Evolutionary conservation across 129 eudicot genomes (phyloP).

Genomic region (Centaurea solstitialis): DNA sequence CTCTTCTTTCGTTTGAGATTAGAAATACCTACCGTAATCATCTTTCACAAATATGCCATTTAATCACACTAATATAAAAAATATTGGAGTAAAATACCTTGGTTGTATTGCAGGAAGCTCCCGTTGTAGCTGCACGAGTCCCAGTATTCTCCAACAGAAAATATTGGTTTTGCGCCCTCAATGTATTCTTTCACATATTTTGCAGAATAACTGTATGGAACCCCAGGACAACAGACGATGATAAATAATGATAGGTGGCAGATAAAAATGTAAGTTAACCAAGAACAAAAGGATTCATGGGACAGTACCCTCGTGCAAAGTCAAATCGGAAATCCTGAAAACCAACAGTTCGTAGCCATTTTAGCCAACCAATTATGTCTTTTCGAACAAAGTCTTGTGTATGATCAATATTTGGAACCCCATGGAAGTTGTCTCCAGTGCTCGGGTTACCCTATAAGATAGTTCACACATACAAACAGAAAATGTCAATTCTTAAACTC

Average conservation of each 20-base stretch:
- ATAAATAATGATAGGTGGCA: not conserved
- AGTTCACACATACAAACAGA: not conserved
- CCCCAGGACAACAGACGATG: not conserved
- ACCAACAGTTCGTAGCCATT: slow-evolving; percentile 72
- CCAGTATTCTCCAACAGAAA: slow-evolving; percentile 80
- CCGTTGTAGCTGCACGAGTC: slow-evolving; percentile 78
- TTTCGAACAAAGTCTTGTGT: slow-evolving; percentile 58
- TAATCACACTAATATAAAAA: not conserved
- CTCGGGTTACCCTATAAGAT: slow-evolving; percentile 64
- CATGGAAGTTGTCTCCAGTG: slow-evolving; percentile 67
- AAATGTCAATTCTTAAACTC: not conserved
- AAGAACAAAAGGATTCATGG: not conserved
- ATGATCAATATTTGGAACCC: slow-evolving; percentile 80
- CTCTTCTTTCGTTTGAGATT: not conserved
- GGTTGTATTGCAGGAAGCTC: slow-evolving; percentile 67
- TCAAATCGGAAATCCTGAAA: slow-evolving; percentile 87
- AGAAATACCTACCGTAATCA: not conserved
- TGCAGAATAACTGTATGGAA: slow-evolving; percentile 52
- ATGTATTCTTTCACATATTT: slow-evolving; percentile 69
- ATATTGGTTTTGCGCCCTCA: slow-evolving; percentile 54
- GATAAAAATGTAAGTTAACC: not conserved
- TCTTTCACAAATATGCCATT: not conserved
- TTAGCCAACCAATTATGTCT: slow-evolving; percentile 65
- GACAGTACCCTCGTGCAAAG: slow-evolving; percentile 65
- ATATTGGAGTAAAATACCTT: slow-evolving; percentile 48